Percentiles rank a stretch among this genome's conserved stretches.
These are phyloP conservation scores for Morella rubra DNA, from an alignment of 306 rosid species.

Conservation along the genomic window DNA sequence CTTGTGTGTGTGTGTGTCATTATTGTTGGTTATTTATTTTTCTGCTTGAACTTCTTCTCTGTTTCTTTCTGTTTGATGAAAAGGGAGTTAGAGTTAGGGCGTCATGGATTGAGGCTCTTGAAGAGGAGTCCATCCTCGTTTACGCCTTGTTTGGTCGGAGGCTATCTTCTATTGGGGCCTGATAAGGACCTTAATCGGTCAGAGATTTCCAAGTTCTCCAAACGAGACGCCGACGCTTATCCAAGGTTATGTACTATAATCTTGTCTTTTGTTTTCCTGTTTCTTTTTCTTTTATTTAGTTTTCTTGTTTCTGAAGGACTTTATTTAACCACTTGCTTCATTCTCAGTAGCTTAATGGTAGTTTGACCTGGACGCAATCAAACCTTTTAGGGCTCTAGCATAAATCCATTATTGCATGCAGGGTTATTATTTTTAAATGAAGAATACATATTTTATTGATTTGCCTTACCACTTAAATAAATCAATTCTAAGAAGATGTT, in stretches of 20 bases:
- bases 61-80: constrained; percentile 4
- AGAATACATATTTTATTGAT: no score
- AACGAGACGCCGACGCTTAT: constrained; percentile 73
- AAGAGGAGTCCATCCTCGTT: constrained; percentile 85
- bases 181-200: constrained; percentile 63
- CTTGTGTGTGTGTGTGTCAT: neutral
- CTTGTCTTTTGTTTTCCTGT: neutral
- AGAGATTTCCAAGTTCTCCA: constrained; percentile 83
- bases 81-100: constrained; percentile 67
- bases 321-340: neutral
- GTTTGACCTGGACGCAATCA: neutral
- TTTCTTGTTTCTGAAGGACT: neutral
- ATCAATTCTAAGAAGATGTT: no score
- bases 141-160: constrained; percentile 90
- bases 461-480: no score
- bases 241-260: constrained; percentile 47
- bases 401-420: no score
- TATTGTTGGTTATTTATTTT: neutral
- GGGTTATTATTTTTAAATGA: no score
- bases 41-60: neutral
- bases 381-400: no score
- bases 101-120: constrained; percentile 84
- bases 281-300: no score
- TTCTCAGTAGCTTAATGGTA: neutral
- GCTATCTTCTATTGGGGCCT: constrained; percentile 79